phyloP scores from a whole-genome alignment of 1,284 basidiomycete genomes.

The Mycena sp. region DNA sequence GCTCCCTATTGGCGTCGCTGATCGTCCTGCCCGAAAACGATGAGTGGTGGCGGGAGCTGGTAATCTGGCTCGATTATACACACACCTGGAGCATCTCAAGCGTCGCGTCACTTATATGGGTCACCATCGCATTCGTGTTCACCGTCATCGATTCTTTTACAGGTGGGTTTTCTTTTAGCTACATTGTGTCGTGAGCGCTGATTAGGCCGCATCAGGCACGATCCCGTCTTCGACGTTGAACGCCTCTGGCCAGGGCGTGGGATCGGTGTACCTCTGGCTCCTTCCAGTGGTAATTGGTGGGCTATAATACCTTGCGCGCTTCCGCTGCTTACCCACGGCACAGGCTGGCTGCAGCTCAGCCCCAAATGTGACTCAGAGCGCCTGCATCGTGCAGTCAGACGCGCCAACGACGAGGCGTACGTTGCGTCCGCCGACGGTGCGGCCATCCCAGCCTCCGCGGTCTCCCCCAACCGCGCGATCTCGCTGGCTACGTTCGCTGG shows the following conservation, averaged over 20 bases:
- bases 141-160: conserved; percentile 51
- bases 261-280: conserved; percentile 52
- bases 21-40: conserved; percentile 46
- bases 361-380: conserved; percentile 51
- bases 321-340: not conserved
- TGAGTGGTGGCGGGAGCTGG: conserved; percentile 32
- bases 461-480: conserved; percentile 26
- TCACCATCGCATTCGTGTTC: conserved; percentile 52
- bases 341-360: conserved; percentile 52
- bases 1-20: conserved; percentile 44
- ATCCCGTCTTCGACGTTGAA: conserved; percentile 30
- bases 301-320: too few species aligned
- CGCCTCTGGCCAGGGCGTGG: conserved; percentile 47
- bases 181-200: not conserved
- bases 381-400: conserved; percentile 40
- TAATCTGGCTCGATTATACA: conserved; percentile 40
- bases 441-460: conserved; percentile 21
- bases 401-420: conserved; percentile 43
- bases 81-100: conserved; percentile 53
- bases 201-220: conserved; percentile 2
- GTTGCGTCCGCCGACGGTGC: conserved; percentile 32
- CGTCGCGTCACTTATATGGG: conserved; percentile 51
- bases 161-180: conserved; percentile 14
- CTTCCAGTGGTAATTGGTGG: conserved; percentile 47
- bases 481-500: conserved; percentile 25